Base-by-base conservation (phyloP, 2,329 filamentous ascomycete species). In the Aplosporella prunicola region DNA sequence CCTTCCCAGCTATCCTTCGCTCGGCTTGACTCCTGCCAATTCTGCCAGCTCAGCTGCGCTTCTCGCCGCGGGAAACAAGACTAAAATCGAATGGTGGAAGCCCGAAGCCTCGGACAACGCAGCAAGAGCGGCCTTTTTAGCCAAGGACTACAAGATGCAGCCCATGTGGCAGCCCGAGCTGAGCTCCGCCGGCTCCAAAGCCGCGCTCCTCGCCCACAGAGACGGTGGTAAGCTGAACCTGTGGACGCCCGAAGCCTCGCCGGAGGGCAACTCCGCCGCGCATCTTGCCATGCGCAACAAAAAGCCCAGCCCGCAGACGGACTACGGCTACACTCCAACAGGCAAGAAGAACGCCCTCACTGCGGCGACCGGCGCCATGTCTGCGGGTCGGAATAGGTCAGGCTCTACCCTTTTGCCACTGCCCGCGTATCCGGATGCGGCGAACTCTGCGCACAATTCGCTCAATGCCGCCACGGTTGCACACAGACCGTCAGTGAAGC, bases 321-420 rank as follows among this genome's bases (percentile, higher is more conserved):
- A 68, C 49, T 62, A 63, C 44, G 64, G 63, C 23, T 63, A 66
- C 45, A 67, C 61, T 14, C 60, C 58, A 8, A 59, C 78, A 17
- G 70, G 72, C 29, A 70, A 68, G 23, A 72, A 74, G 43, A 78
- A 75, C 42, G 86, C 86, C 1, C 66, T 89, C 31, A 64, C 74
- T 23, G 86, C 86, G 27, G 87, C 86, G 9, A 81, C 80, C 33
- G 83, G 78, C 18, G 85, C 85, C n/a, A 78, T 86, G 63, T 67
- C 74, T 18, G 68, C 49, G 7, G 51, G 51, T 31, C 71, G 79
- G 41, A 72, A 71, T 42, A 71, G 82, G 43, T 72, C 83, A 5
- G 73, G 70, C 15, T 86, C 82, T 1, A 74, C 71, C 10, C 64
- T 66, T 11, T 49, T 60, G 5, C 52, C 62, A 32, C 56, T 48